These are phyloP conservation scores for Ceratobasidium sp. DNA, from an alignment of 1,284 basidiomycete species.

Conservation along the genomic window DNA sequence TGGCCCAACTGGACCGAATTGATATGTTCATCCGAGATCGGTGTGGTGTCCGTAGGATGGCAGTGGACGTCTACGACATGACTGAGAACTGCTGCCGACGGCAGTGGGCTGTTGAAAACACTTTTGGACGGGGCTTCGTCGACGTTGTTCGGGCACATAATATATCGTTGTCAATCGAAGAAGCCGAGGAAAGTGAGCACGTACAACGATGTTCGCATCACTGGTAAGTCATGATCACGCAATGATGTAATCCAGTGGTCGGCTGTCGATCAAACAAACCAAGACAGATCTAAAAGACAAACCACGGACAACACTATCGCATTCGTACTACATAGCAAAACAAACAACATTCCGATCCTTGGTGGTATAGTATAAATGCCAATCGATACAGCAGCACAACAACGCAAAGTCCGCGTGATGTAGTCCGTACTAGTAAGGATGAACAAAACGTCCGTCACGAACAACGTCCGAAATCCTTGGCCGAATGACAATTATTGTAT, in stretches of 20 bases:
- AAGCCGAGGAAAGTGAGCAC: not conserved
- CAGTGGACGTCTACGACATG: constrained; percentile 80
- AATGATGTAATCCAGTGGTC: no score
- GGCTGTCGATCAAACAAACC: no score
- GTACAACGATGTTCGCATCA: no score
- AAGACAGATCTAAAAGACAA: no score
- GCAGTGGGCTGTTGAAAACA: constrained; percentile 20
- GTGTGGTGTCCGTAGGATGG: constrained; percentile 73
- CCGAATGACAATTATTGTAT: constrained; percentile 33
- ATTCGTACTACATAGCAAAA: constrained; percentile 1
- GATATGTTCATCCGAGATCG: constrained; percentile 56
- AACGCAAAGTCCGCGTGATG: constrained; percentile 34
- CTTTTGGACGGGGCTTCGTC: not conserved
- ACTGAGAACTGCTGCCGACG: constrained; percentile 52
- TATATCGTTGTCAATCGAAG: not conserved
- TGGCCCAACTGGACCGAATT: constrained; percentile 59
- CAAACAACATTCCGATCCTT: not conserved
- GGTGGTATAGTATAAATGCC: constrained; percentile 36
- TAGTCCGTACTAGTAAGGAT: constrained; percentile 32
- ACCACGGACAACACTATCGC: not conserved
- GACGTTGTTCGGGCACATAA: constrained; percentile 9
- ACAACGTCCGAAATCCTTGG: constrained; percentile 26
- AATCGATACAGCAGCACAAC: constrained; percentile 37
- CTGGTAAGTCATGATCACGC: no score
- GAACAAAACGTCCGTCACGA: constrained; percentile 17